These are phyloP conservation scores for Colletotrichum phormii DNA, from an alignment of 2,329 filamentous ascomycete species.

Conservation along the genomic window DNA sequence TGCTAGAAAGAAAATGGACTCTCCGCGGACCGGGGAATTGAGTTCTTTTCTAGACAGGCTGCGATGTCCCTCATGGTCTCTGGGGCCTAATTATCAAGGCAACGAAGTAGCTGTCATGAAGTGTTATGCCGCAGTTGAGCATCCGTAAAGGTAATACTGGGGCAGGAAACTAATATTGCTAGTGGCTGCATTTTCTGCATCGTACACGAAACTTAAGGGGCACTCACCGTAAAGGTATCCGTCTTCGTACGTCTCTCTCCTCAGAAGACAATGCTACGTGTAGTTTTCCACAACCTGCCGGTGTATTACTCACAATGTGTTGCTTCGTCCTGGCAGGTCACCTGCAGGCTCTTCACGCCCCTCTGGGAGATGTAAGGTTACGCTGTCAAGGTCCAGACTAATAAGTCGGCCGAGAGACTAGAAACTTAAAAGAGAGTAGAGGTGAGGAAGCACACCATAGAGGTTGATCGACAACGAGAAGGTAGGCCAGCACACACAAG, in stretches of 20 bases:
- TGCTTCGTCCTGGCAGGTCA: neutral
- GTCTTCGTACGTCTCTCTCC: no score
- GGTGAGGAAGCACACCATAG: no score
- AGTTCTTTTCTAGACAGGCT: neutral
- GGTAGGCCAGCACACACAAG: neutral
- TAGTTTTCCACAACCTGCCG: neutral
- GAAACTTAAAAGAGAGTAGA: no score
- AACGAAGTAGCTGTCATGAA: neutral
- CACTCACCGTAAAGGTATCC: neutral
- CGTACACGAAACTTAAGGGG: neutral
- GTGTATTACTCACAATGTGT: neutral
- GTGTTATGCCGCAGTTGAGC: neutral
- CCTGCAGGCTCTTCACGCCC: neutral
- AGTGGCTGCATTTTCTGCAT: neutral
- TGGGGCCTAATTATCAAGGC: neutral
- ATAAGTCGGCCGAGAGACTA: neutral
- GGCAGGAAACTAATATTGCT: no score
- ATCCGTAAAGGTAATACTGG: no score
- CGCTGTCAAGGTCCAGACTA: neutral
- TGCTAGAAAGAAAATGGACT: neutral
- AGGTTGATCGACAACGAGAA: neutral
- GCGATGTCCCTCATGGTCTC: neutral
- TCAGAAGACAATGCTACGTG: neutral
- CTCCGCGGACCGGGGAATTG: neutral
- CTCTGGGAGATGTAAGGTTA: neutral